Evolutionary conservation across 768 basidiomycete species (phyloP).

Genomic region (Lactifluus rugatus): DNA sequence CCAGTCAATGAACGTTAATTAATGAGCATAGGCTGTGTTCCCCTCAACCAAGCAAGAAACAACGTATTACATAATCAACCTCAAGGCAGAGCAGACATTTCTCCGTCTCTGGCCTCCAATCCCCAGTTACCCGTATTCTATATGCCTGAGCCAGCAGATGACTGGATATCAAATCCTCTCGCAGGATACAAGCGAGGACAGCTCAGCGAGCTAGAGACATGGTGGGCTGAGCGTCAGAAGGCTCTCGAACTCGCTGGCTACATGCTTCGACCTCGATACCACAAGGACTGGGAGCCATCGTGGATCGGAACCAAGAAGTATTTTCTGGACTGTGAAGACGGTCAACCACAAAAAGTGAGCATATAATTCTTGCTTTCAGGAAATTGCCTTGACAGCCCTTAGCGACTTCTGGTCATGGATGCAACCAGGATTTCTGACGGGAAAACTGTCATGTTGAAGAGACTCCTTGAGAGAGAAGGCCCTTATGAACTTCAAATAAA

Average conservation of each 20-base stretch:
- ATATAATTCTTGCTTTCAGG: not conserved
- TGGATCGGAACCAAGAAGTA: not conserved
- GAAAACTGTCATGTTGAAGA: slow-evolving; percentile 7
- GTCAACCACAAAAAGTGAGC: slow-evolving; percentile 4
- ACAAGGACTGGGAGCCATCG: not conserved
- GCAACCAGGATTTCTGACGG: slow-evolving; percentile 12
- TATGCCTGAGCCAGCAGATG: not conserved
- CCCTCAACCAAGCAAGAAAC: too few relatives aligned
- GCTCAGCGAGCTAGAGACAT: not conserved
- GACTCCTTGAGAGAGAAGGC: not conserved
- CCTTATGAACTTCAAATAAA: slow-evolving; percentile 12
- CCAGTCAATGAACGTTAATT: too few relatives aligned
- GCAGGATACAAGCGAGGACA: not conserved
- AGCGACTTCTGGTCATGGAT: slow-evolving; percentile 9
- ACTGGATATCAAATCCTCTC: not conserved
- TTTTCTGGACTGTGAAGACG: not conserved
- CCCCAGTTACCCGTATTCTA: not conserved
- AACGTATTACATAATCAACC: too few relatives aligned
- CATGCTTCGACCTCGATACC: slow-evolving; percentile 9
- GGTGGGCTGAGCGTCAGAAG: slow-evolving; percentile 3
- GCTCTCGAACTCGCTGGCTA: not conserved
- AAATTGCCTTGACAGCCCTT: not conserved
- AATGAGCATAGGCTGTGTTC: too few relatives aligned
- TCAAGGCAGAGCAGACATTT: too few relatives aligned
- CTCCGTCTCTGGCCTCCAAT: too few relatives aligned